Conservation (phyloP, 2,329 filamentous ascomycete genomes). For the Cytospora leucostoma region DNA sequence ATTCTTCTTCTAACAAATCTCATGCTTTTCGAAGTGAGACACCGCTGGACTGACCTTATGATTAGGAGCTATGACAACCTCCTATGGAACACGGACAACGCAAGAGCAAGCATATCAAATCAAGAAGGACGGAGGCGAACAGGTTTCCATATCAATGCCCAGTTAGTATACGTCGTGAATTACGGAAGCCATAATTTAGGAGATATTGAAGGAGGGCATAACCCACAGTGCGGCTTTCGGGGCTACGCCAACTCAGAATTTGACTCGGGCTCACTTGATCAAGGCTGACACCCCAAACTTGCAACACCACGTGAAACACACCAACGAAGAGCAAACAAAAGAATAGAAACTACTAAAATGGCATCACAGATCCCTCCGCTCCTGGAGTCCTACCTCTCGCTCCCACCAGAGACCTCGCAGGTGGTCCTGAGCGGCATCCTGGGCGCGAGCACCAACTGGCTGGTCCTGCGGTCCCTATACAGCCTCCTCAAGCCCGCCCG, state of each 20-base stretch:
- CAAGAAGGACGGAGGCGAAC: too few relatives aligned
- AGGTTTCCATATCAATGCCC: too few relatives aligned
- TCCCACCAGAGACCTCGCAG: constrained; percentile 60
- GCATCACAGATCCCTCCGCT: constrained; percentile 55
- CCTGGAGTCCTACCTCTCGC: constrained; percentile 63
- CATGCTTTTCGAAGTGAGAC: neutral
- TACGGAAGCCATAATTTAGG: neutral
- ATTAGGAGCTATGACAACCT: neutral
- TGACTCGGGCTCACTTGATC: constrained; percentile 3
- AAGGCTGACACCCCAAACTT: neutral
- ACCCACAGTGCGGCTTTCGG: constrained; percentile 9
- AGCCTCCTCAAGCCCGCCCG: constrained; percentile 41
- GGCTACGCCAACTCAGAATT: constrained; percentile 12
- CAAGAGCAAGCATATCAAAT: neutral
- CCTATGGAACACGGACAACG: neutral
- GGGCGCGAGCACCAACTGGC: constrained; percentile 66
- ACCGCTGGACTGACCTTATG: neutral
- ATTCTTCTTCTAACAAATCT: neutral
- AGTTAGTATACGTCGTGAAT: too few relatives aligned
- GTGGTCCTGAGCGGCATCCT: constrained; percentile 69
- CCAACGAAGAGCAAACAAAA: neutral
- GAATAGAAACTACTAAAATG: constrained; percentile 5
- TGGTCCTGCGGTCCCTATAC: constrained; percentile 58
- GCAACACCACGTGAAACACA: neutral
- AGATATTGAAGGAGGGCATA: neutral